Conservation (phyloP, 331 rosid species). For the Phaseolus coccineus region DNA sequence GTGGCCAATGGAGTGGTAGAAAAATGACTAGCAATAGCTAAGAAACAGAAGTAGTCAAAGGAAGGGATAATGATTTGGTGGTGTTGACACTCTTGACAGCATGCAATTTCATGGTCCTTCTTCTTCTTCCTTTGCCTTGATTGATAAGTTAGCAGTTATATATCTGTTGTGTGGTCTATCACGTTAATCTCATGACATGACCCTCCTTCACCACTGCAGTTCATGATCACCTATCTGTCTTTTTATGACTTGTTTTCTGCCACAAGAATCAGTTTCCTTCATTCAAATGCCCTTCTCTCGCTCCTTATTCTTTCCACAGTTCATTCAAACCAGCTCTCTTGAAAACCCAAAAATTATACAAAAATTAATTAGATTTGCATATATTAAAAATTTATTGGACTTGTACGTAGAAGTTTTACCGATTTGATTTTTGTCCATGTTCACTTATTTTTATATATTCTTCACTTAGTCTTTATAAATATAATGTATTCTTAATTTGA, state of each 20-base stretch:
- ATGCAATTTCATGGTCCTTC: constrained; percentile 38
- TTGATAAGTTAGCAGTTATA: constrained; percentile 43
- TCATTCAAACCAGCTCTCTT: background rate
- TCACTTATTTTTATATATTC: no score
- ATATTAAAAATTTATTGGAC: no score
- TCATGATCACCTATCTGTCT: constrained; percentile 40
- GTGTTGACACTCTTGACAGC: constrained; percentile 34
- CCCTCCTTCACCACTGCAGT: constrained; percentile 32
- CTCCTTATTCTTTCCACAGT: constrained; percentile 5
- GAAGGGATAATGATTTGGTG: constrained; percentile 46
- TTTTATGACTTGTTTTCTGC: constrained; percentile 43
- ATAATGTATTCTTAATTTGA: no score
- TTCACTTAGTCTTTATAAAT: no score
- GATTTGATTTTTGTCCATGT: no score
- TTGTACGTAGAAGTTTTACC: no score
- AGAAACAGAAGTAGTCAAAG: constrained; percentile 44
- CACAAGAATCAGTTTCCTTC: constrained; percentile 40
- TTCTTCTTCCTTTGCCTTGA: constrained; percentile 39
- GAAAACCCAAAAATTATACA: background rate
- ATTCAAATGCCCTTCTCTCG: constrained; percentile 20
- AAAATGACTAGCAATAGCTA: constrained; percentile 6
- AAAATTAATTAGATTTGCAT: no score
- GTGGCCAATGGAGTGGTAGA: constrained; percentile 16
- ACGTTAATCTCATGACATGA: constrained; percentile 51
- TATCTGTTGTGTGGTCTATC: constrained; percentile 36